Base-by-base conservation (phyloP, 1,284 basidiomycete species). In the Rhodotorula sp. region DNA sequence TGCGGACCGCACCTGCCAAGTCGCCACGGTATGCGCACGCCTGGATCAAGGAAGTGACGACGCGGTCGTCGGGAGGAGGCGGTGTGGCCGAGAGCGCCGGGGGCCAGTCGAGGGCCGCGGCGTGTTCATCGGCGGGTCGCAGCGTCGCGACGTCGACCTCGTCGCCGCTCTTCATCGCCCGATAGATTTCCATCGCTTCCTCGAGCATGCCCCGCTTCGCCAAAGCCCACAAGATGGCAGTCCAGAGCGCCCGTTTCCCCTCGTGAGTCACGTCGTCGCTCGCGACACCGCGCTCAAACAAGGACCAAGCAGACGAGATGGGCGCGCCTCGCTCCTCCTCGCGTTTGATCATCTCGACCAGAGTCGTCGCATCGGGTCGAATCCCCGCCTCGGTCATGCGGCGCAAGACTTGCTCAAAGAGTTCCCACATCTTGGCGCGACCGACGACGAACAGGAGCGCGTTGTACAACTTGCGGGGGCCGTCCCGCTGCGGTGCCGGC, bases 371-470 rank as follows among this genome's bases (percentile, higher is more conserved):
- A n/a, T 69, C 69, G 29, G 47, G 26, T 18, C 23, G 29, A 57
- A 67, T 20, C 5, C 51, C 49, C 4, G 34, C 43, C 14, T 62
- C 67, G 21, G 15, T 23, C 72, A 74, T 74, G 46, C 68, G 48
- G n/a, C 46, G 62, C 31, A 63, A 23, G 4, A 70, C 54, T 15
- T 70, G 67, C 48, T 76, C 73, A 31, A 71, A 71, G 31, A 77
- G 63, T 23, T 68, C 73, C 61, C 58, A 75, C 62, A 67, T 62
- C 46, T 62, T 20, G 3, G 64, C 58, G 16, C 58, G 46, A 1
- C 39, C 46, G 3, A 66, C 67, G 46, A 75, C 51, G 56, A 65
- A 57, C 21, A 75, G 58, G 21, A 77, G 65, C 26, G 70, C 51
- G 59, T 72, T 72, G 71, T 68, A 73, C 64, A 71, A 48, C 15